Percentiles rank a stretch among this genome's conserved stretches.
These are phyloP conservation scores for Trypanosomatidae sp. DNA, from an alignment of 208 protist genomes.

Conservation along the genomic window DNA sequence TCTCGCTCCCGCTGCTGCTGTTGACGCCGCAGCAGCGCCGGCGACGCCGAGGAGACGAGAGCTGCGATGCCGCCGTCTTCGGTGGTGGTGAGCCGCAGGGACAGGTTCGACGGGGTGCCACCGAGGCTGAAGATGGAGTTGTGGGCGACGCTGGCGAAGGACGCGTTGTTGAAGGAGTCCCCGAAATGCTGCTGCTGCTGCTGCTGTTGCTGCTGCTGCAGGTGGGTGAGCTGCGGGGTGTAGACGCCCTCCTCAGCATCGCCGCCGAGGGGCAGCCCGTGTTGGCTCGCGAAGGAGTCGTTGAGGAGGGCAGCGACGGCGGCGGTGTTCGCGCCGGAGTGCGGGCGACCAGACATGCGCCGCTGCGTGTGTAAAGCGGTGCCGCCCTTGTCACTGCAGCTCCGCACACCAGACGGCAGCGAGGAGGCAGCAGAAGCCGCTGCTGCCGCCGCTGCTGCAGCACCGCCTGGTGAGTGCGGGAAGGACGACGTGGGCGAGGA, in stretches of 20 bases:
- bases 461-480: too few relatives aligned
- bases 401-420: too few relatives aligned
- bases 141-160: conserved; percentile 17
- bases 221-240: too few relatives aligned
- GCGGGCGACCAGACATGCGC: neutral
- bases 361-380: neutral
- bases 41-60: too few relatives aligned
- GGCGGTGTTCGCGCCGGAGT: neutral
- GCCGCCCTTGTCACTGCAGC: neutral
- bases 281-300: conserved; percentile 22
- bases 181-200: neutral
- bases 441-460: too few relatives aligned
- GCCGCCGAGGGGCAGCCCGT: neutral
- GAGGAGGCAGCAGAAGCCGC: too few relatives aligned
- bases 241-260: neutral
- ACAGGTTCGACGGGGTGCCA: conserved; percentile 26
- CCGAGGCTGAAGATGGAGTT: conserved; percentile 15
- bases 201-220: too few relatives aligned
- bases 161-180: conserved; percentile 20
- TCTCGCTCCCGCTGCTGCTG: conserved; percentile 17
- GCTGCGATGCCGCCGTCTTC: conserved; percentile 25
- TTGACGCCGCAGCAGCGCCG: too few relatives aligned
- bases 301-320: conserved; percentile 9
- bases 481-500: too few relatives aligned
- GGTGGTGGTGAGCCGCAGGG: conserved; percentile 23